Conservation (phyloP, 192 early-diverging fungal genomes). For the Backusella mclennaniae region DNA sequence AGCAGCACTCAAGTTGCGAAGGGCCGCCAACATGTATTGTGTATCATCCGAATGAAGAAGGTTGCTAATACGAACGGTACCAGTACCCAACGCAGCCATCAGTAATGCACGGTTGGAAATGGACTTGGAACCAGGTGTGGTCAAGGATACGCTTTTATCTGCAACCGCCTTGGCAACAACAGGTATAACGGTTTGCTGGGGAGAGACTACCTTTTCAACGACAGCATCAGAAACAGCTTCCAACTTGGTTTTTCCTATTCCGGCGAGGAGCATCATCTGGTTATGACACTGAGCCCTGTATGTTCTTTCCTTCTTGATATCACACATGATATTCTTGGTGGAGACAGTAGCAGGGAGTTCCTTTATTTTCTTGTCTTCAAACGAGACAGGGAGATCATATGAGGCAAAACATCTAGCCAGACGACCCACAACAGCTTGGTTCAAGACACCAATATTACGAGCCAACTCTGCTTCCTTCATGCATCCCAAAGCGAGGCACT, state of each 20-base stretch:
- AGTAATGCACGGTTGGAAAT: conserved; percentile 96
- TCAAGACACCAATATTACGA: conserved; percentile 79
- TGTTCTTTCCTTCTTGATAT: conserved; percentile 96
- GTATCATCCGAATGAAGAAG: conserved; percentile 97
- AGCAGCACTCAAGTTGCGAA: conserved; percentile 86
- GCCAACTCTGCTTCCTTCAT: conserved; percentile 94
- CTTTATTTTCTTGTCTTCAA: conserved; percentile 78
- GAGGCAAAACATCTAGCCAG: conserved; percentile 77
- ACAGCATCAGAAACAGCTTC: conserved; percentile 74
- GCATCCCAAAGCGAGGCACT: conserved; percentile 94
- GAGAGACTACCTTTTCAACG: conserved; percentile 79
- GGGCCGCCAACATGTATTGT: conserved; percentile 91
- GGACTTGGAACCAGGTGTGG: conserved; percentile 93
- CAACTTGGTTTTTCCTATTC: conserved; percentile 85
- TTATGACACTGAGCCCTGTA: conserved; percentile 80
- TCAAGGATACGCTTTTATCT: conserved; percentile 53
- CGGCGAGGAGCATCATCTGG: conserved; percentile 83
- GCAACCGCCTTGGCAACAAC: conserved; percentile 44
- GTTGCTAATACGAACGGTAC: conserved; percentile 78
- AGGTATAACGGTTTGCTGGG: conserved; percentile 66
- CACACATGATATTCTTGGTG: conserved; percentile 83
- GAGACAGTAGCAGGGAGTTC: conserved; percentile 54
- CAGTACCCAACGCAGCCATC: conserved; percentile 84
- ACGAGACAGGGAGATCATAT: conserved; percentile 84
- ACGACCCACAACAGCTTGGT: conserved; percentile 84